A percentile compares a stretch with the other conserved stretches of the same genome.
phyloP scores from a whole-genome alignment of 2,329 filamentous ascomycete genomes.

The Aspergillus clavatus region DNA sequence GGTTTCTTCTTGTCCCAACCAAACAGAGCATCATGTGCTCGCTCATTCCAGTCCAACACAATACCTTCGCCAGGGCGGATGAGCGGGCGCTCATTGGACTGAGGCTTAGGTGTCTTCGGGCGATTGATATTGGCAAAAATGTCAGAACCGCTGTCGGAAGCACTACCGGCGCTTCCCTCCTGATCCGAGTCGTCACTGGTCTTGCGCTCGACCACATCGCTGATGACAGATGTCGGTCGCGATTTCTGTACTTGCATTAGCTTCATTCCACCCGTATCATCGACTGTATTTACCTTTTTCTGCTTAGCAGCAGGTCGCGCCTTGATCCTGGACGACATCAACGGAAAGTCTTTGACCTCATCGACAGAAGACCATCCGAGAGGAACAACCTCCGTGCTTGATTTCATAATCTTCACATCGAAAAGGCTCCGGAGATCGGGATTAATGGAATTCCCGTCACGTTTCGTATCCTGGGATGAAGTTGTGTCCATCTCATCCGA shows the following conservation, averaged over 20 bases:
- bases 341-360: conserved; percentile 55
- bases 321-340: conserved; percentile 46
- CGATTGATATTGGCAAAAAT: conserved; percentile 13
- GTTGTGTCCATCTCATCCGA: conserved; percentile 28
- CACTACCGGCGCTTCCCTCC: conserved; percentile 21
- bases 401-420: conserved; percentile 62
- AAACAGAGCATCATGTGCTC: conserved; percentile 69
- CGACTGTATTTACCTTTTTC: conserved; percentile 13
- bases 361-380: conserved; percentile 64
- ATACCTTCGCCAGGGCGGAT: conserved; percentile 79
- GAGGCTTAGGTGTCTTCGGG: conserved; percentile 18
- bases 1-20: conserved; percentile 37
- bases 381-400: conserved; percentile 55
- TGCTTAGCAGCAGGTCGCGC: conserved; percentile 16
- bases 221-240: conserved; percentile 4
- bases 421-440: conserved; percentile 67
- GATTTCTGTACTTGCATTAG: conserved; percentile 8
- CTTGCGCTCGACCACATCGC: conserved; percentile 6
- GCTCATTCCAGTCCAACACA: conserved; percentile 75
- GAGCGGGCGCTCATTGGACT: conserved; percentile 54
- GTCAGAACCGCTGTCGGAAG: conserved; percentile 30
- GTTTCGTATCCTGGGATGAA: conserved; percentile 11
- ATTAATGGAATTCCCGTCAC: conserved; percentile 52
- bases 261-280: neutral
- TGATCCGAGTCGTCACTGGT: conserved; percentile 16